Evolutionary conservation across 768 basidiomycete genomes (phyloP).

Genomic region (Pulveroboletus frians): DNA sequence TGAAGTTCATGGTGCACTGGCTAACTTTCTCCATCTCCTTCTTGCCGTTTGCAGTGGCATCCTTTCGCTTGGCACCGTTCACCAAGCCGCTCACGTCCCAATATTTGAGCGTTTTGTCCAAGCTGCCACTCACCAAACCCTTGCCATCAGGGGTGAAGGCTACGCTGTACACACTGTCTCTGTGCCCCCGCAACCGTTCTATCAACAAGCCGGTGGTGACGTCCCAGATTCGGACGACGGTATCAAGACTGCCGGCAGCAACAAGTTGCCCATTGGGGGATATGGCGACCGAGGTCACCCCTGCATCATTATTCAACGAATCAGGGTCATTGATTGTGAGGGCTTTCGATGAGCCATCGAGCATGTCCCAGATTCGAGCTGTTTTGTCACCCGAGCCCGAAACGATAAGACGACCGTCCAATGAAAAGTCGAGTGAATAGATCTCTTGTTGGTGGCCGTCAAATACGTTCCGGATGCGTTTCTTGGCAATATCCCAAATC

Average conservation of each 20-base stretch:
- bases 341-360: slow-evolving; percentile 31
- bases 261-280: slow-evolving; percentile 68
- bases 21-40: slow-evolving; percentile 47
- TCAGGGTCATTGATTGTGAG: slow-evolving; percentile 46
- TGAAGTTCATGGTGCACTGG: slow-evolving; percentile 76
- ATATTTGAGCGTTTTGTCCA: slow-evolving; percentile 84
- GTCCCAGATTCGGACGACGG: slow-evolving; percentile 79
- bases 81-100: slow-evolving; percentile 61
- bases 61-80: slow-evolving; percentile 31
- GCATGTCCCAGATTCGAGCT: slow-evolving; percentile 69
- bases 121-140: slow-evolving; percentile 82
- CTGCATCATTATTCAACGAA: slow-evolving; percentile 46
- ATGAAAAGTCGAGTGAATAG: slow-evolving; percentile 88
- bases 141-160: slow-evolving; percentile 92
- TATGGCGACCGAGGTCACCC: slow-evolving; percentile 77
- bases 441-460: slow-evolving; percentile 91
- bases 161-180: slow-evolving; percentile 81
- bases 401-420: slow-evolving; percentile 81
- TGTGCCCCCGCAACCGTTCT: slow-evolving; percentile 72
- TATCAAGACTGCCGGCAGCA: slow-evolving; percentile 67
- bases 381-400: slow-evolving; percentile 80
- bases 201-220: slow-evolving; percentile 59
- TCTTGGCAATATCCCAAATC: slow-evolving; percentile 90
- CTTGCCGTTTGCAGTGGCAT: slow-evolving; percentile 38
- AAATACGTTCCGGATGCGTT: slow-evolving; percentile 73